A percentile compares a stretch with the other conserved stretches of the same genome.
Evolutionary conservation across 202 grass and related monocot species (phyloP).

Genomic region (Cymbopogon flexuosus): DNA sequence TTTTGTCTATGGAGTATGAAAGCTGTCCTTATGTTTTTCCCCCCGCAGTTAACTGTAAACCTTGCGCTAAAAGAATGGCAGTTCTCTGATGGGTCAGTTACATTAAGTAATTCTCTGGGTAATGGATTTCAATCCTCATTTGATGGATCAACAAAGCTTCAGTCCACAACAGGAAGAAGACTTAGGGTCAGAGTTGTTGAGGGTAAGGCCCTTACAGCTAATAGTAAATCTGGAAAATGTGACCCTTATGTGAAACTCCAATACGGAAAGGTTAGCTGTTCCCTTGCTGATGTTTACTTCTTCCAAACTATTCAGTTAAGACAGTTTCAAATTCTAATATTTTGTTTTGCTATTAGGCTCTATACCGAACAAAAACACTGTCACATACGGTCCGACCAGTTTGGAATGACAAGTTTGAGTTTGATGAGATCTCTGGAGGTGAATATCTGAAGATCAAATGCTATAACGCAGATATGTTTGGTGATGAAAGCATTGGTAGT

Average conservation of each 20-base stretch:
- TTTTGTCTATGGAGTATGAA: not conserved
- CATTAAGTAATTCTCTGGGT: constrained; percentile 46
- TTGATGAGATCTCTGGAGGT: constrained; percentile 79
- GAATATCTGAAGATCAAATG: constrained; percentile 96
- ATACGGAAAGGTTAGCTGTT: constrained; percentile 78
- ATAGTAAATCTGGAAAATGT: constrained; percentile 78
- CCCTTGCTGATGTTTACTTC: constrained; percentile 16
- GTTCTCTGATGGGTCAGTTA: constrained; percentile 86
- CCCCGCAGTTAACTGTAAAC: constrained; percentile 66
- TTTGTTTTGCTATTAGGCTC: constrained; percentile 41
- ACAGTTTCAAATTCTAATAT: constrained; percentile 31
- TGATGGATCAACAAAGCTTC: constrained; percentile 45
- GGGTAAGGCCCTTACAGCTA: constrained; percentile 62
- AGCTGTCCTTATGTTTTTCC: constrained; percentile 20
- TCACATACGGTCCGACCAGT: constrained; percentile 52
- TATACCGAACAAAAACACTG: constrained; percentile 75
- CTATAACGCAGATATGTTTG: constrained; percentile 64
- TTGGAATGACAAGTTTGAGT: constrained; percentile 87
- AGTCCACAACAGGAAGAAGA: constrained; percentile 62
- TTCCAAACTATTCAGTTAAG: not conserved
- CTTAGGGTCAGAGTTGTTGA: constrained; percentile 71
- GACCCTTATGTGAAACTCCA: constrained; percentile 90
- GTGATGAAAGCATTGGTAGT: constrained; percentile 82
- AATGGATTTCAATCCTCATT: constrained; percentile 33
- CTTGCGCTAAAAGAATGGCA: constrained; percentile 94